Evolutionary conservation across 768 basidiomycete genomes (phyloP).

Genomic region (Artomyces pyxidatus): DNA sequence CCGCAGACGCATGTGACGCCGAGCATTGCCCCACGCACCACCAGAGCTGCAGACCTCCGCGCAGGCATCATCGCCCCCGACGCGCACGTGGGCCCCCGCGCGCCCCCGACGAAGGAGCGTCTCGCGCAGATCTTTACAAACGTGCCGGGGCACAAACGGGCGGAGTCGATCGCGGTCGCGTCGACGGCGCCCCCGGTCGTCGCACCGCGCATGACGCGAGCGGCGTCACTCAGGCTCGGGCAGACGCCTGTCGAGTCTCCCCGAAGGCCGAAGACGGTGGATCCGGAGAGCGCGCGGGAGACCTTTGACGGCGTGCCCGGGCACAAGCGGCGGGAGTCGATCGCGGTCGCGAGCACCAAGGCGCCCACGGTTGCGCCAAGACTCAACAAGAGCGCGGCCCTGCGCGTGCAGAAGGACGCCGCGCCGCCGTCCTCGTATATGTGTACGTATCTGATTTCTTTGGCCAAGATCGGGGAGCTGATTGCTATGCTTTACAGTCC

Average conservation of each 20-base stretch:
- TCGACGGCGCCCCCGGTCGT: constrained; percentile 66
- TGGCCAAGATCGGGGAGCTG: background rate
- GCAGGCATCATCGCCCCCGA: constrained; percentile 45
- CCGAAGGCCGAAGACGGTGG: constrained; percentile 23
- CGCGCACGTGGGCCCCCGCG: constrained; percentile 34
- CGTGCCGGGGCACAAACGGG: constrained; percentile 77
- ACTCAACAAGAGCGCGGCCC: constrained; percentile 34
- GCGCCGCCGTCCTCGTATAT: background rate
- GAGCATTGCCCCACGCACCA: constrained; percentile 70
- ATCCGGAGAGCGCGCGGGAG: constrained; percentile 23
- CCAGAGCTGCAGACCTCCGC: constrained; percentile 66
- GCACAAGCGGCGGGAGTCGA: constrained; percentile 71
- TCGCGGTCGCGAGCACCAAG: constrained; percentile 52
- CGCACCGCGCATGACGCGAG: constrained; percentile 68
- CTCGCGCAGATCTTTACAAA: constrained; percentile 60
- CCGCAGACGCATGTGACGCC: constrained; percentile 56
- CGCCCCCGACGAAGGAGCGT: constrained; percentile 52
- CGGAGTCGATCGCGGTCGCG: constrained; percentile 59
- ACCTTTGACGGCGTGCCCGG: constrained; percentile 79
- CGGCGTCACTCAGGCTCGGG: constrained; percentile 61
- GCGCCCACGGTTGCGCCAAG: constrained; percentile 37
- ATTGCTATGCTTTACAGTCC: constrained; percentile 4
- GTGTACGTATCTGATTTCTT: constrained; percentile 3
- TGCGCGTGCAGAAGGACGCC: constrained; percentile 22
- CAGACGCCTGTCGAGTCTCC: constrained; percentile 31